phyloP scores from a whole-genome alignment of 2,329 filamentous ascomycete genomes.

The Periconia digitata region DNA sequence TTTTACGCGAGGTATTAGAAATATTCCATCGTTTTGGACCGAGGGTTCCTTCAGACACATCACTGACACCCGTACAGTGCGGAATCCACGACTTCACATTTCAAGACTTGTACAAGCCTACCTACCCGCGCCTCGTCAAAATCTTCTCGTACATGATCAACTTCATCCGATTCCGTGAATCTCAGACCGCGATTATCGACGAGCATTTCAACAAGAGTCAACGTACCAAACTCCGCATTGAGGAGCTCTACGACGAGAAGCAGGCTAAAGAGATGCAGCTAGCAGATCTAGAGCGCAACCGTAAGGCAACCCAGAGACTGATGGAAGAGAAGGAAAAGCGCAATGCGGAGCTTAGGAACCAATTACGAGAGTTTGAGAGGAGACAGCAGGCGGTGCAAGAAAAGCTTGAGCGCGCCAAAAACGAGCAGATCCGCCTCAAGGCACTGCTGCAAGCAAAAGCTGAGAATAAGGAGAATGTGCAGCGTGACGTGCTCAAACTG shows the following conservation, averaged over 20 bases:
- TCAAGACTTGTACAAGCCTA: conserved; percentile 86
- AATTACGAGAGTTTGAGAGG: conserved; percentile 75
- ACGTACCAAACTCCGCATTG: conserved; percentile 82
- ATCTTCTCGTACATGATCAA: conserved; percentile 99
- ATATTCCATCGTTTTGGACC: too few relatives aligned
- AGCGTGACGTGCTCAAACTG: conserved; percentile 85
- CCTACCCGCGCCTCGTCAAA: conserved; percentile 85
- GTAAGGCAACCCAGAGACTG: conserved; percentile 76
- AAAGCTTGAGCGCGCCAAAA: conserved; percentile 79
- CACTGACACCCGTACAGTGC: conserved; percentile 57
- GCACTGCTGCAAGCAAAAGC: conserved; percentile 71
- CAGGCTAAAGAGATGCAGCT: conserved; percentile 81
- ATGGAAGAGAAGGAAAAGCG: conserved; percentile 82
- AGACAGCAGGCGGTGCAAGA: conserved; percentile 82
- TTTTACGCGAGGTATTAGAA: conserved; percentile 66
- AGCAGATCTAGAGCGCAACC: conserved; percentile 77
- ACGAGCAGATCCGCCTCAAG: conserved; percentile 76
- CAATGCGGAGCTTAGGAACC: conserved; percentile 84
- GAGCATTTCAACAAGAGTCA: conserved; percentile 92
- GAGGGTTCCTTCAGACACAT: too few relatives aligned
- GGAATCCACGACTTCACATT: conserved; percentile 94
- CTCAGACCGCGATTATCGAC: conserved; percentile 85
- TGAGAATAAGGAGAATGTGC: conserved; percentile 67
- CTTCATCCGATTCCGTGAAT: conserved; percentile 95
- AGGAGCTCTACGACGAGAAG: conserved; percentile 81